phyloP scores from a whole-genome alignment of 2,329 filamentous ascomycete species.

The Furcasterigmium furcatum region DNA sequence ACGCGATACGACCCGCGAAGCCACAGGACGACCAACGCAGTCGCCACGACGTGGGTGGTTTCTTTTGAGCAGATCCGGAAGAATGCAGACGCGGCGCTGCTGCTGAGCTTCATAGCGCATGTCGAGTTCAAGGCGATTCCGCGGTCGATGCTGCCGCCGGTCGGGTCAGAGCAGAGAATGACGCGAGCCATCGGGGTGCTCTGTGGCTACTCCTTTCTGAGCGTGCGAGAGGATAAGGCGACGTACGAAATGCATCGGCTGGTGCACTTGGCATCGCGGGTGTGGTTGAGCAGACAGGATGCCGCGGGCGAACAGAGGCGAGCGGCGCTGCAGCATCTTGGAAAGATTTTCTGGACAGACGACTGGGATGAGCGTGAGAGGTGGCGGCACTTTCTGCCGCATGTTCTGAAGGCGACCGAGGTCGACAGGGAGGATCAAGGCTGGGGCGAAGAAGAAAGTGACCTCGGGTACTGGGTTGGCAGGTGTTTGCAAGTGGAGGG shows the following conservation, averaged over 20 bases:
- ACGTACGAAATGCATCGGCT: not conserved
- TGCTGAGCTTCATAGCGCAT: constrained; percentile 34
- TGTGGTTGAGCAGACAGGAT: constrained; percentile 20
- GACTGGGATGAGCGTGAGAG: constrained; percentile 5
- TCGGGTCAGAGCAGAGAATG: not conserved
- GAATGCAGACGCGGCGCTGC: constrained; percentile 23
- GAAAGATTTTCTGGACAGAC: not conserved
- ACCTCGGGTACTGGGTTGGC: not conserved
- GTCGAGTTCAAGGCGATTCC: constrained; percentile 15
- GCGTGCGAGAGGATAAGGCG: not conserved
- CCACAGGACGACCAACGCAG: constrained; percentile 25
- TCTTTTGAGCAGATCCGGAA: constrained; percentile 33
- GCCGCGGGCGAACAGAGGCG: not conserved
- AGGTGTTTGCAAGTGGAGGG: not conserved
- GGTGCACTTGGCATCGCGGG: not conserved
- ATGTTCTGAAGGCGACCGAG: not conserved
- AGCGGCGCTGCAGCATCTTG: not conserved
- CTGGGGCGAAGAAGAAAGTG: not conserved
- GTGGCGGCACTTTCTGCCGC: constrained; percentile 2
- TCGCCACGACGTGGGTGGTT: constrained; percentile 34
- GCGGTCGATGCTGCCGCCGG: not conserved
- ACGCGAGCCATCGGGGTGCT: not conserved
- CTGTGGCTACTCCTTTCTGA: not conserved
- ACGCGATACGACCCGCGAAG: constrained; percentile 23
- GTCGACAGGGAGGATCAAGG: not conserved